Evolutionary conservation across 495 filamentous ascomycete species (phyloP).

Genomic region (Penicillium maclennaniae): DNA sequence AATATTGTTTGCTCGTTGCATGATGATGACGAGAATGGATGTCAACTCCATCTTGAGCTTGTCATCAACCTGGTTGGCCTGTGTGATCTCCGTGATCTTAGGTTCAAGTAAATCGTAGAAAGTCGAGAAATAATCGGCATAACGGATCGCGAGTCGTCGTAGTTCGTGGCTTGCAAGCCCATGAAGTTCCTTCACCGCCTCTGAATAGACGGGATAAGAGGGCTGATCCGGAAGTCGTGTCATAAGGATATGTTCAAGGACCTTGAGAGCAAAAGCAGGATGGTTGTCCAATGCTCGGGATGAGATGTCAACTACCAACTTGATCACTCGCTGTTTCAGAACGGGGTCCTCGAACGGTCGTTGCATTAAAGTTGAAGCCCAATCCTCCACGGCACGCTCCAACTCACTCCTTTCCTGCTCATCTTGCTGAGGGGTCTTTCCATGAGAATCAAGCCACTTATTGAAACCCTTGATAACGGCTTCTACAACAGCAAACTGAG

Average conservation of each 20-base stretch:
- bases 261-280: conserved; percentile 74
- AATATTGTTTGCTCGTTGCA: conserved; percentile 80
- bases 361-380: conserved; percentile 72
- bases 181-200: conserved; percentile 88
- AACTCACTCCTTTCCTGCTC: conserved; percentile 59
- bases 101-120: conserved; percentile 84
- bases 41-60: conserved; percentile 70
- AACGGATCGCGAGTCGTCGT: conserved; percentile 81
- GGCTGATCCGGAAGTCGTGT: conserved; percentile 68
- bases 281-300: conserved; percentile 75
- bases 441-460: conserved; percentile 64
- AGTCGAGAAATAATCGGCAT: conserved; percentile 79
- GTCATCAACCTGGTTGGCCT: conserved; percentile 68
- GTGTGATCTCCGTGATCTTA: conserved; percentile 77
- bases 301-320: conserved; percentile 80
- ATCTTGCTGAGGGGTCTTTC: conserved; percentile 53
- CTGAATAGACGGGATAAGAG: conserved; percentile 67
- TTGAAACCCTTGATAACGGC: conserved; percentile 86
- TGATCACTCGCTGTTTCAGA: conserved; percentile 77
- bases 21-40: conserved; percentile 77
- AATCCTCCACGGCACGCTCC: conserved; percentile 68
- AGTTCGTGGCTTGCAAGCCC: conserved; percentile 77
- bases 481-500: conserved; percentile 85
- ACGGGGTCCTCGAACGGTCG: conserved; percentile 85
- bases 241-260: conserved; percentile 85